Conservation (phyloP, 1,284 basidiomycete genomes). For the Pterula multifida region DNA sequence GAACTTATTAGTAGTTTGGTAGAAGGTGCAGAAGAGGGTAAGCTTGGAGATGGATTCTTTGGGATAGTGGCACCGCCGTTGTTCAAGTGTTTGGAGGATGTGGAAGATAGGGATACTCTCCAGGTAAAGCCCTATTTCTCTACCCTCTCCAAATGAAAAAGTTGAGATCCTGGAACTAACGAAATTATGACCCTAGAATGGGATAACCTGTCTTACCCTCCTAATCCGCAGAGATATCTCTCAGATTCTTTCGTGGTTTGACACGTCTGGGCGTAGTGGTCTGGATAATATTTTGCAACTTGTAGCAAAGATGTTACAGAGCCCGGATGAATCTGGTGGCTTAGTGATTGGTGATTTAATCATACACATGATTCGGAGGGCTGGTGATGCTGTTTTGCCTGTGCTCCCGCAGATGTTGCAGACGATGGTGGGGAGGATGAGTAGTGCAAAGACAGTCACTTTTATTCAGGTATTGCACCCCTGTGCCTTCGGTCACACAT, state of each 20-base stretch:
- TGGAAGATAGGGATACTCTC: constrained; percentile 76
- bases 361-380: constrained; percentile 78
- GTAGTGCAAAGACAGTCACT: constrained; percentile 74
- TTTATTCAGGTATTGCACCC: constrained; percentile 60
- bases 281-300: constrained; percentile 64
- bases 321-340: constrained; percentile 78
- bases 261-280: constrained; percentile 55
- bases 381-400: constrained; percentile 65
- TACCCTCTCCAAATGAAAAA: not conserved
- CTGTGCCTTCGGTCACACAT: not conserved
- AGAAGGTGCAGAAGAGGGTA: constrained; percentile 47
- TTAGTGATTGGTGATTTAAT: constrained; percentile 90
- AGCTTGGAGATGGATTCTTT: constrained; percentile 72
- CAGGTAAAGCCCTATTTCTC: constrained; percentile 39
- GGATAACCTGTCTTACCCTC: constrained; percentile 71
- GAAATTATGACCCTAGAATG: constrained; percentile 68
- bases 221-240: constrained; percentile 80
- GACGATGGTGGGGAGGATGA: constrained; percentile 75
- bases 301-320: constrained; percentile 66
- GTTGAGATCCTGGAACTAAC: constrained; percentile 5
- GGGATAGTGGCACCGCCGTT: constrained; percentile 60
- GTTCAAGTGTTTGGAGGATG: constrained; percentile 52
- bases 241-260: constrained; percentile 70
- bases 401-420: constrained; percentile 80
- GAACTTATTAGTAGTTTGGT: constrained; percentile 69